Evolutionary conservation across 2,329 filamentous ascomycete genomes (phyloP), one percentile per base, ranked within the genome.

Genomic region (Boeremia exigua): DNA sequence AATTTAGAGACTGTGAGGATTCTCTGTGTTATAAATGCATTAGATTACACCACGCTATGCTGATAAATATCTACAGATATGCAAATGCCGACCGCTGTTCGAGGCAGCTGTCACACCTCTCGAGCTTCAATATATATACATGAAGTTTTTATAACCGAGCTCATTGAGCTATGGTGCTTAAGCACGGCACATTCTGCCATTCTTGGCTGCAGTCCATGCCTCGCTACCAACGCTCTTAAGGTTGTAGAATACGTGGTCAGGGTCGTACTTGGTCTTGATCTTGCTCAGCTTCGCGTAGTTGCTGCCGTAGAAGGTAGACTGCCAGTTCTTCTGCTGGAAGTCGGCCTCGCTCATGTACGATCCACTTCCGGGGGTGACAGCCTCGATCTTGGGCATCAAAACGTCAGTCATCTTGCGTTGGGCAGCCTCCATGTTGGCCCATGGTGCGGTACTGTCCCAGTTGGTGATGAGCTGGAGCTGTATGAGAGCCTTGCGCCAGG

Each of bases 271-370:
- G 37, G 58, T 53, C 61, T 67, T 67, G 44, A 67, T 69, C n/a
- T 49, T 48, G n/a, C 56, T 52, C 5, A 73, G 61, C 46, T 65
- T 65, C 11, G 46, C 54, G 96, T 81, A 6, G 88, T 87, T 0
- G 92, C 90, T 79, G 15, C 65, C 62, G 14, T 63, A 73, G 36
- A 70, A 72, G 11, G 55, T 57, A 12, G 38, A 30, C 47, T 69
- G 48, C 65, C 65, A 73, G 43, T 67, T 62, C 6, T 55, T 51
- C 42, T 69, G 58, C 12, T 60, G 54, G 48, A 66, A 65, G 43
- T 72, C 64, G 4, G 66, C 69, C 47, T 73, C 70, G 47, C 68
- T 73, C 37, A 72, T 51, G 44, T 73, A 73, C 2, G 68, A 52
- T 3, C 65, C 70, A 28, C 61, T 63, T n/a, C 55, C 63, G 3